Base-by-base conservation (phyloP, 176 grass and related monocot genomes). In the Otatea glauca region DNA sequence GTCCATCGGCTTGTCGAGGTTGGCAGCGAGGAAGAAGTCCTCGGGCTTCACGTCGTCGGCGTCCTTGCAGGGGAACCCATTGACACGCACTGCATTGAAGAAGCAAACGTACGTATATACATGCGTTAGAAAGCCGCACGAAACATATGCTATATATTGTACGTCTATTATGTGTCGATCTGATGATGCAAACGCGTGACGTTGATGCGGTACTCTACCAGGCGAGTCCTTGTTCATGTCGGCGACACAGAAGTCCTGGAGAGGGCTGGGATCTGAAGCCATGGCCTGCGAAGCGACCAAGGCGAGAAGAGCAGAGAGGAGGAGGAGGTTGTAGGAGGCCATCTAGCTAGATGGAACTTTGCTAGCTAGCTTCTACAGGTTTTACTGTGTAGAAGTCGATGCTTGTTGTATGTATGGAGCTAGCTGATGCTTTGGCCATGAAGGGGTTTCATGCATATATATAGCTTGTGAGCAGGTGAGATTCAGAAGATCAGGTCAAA, bases 231-330 rank as follows among this genome's bases (percentile, higher is more conserved):
- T 51, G 15, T 51, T 51, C 18, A 5, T 39, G 54, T 86, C 75
- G 0, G 74, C 75, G 0, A 84, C 82, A 18, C 64, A 85, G 17
- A 85, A 85, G 24, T 85, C 83, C 12, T 85, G 64, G 11, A 77
- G 74, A 0, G 50, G 72, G 5, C 48, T 47, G 14, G 83, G 73
- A 5, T 85, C 83, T 5, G 83, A 69, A 9, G 73, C 73, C 5
- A 32, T 23, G 62, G 38, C 73, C 1, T 45, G 62, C 39, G 47
- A 84, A n/a, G 23, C 0, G 6, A 44, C 45, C 62, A 71, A 18
- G 7, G 50, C 51, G 12, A 78, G 18, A 61, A 78, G 1, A 70
- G 53, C 12, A 49, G 8, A 0, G 0, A 69, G 61, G 4, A 29
- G 0, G 18, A 84, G 20, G 3, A 75, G 27, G 41, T n/a, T 58